These are phyloP conservation scores for Linnemannia schmuckeri DNA, from an alignment of 192 early-diverging fungal species.

Conservation along the genomic window DNA sequence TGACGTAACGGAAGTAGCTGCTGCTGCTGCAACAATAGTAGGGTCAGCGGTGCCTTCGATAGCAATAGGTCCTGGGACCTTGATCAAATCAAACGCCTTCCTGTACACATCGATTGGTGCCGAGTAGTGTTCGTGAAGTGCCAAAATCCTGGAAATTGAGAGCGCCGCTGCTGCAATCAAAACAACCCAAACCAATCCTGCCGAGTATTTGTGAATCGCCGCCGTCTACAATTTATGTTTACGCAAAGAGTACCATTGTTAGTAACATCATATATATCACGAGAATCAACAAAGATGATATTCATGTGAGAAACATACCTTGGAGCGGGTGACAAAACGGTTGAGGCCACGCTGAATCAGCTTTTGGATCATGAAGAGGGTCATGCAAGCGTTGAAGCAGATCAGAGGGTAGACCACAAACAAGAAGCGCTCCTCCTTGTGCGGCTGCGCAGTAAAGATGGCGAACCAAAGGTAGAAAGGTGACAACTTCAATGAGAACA, in stretches of 20 bases:
- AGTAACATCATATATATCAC: constrained; percentile 7
- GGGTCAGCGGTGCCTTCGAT: constrained; percentile 34
- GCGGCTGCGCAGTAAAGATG: constrained; percentile 89
- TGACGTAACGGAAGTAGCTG: background rate
- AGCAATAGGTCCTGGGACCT: constrained; percentile 36
- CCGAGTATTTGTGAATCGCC: constrained; percentile 46
- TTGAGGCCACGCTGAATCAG: constrained; percentile 58
- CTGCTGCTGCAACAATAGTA: constrained; percentile 5
- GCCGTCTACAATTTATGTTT: constrained; percentile 27
- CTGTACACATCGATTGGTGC: constrained; percentile 80
- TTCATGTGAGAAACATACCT: constrained; percentile 23
- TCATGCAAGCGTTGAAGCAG: constrained; percentile 80
- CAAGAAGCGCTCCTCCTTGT: constrained; percentile 98
- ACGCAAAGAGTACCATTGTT: background rate
- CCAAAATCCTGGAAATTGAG: constrained; percentile 78
- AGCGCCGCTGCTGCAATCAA: constrained; percentile 62
- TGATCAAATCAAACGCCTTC: constrained; percentile 50
- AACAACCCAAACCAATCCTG: constrained; percentile 54
- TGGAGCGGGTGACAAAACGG: constrained; percentile 47
- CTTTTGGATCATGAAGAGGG: constrained; percentile 67
- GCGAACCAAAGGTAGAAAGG: constrained; percentile 83
- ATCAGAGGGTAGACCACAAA: constrained; percentile 92
- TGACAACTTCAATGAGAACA: constrained; percentile 68
- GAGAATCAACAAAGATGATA: no score
- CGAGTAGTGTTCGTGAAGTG: constrained; percentile 78